phyloP scores from a whole-genome alignment of 2,329 filamentous ascomycete species.

The Xylariaceae sp. region DNA sequence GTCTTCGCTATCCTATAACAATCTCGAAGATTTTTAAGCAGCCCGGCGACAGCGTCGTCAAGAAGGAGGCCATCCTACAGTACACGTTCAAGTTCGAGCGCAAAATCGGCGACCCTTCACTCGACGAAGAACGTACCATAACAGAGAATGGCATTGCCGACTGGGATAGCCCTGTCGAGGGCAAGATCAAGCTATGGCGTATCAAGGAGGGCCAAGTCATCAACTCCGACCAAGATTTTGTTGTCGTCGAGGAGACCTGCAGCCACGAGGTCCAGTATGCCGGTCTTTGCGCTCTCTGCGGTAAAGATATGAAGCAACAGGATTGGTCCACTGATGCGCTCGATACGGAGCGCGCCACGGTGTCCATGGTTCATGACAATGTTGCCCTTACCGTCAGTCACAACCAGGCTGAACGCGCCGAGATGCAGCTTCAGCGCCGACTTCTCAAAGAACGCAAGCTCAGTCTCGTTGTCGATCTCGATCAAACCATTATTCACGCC shows the following conservation, averaged over 20 bases:
- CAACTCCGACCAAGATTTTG: slow-evolving; percentile 50
- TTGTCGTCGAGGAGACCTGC: slow-evolving; percentile 86
- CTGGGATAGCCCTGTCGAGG: slow-evolving; percentile 81
- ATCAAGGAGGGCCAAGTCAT: slow-evolving; percentile 64
- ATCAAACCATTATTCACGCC: slow-evolving; percentile 97
- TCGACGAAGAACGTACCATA: slow-evolving; percentile 57
- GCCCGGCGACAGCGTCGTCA: slow-evolving; percentile 68
- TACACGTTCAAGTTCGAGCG: slow-evolving; percentile 82
- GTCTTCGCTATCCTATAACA: slow-evolving; percentile 87
- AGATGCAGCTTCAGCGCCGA: slow-evolving; percentile 80
- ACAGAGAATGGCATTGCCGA: slow-evolving; percentile 66
- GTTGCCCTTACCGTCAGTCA: slow-evolving; percentile 79
- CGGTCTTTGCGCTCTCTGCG: slow-evolving; percentile 85
- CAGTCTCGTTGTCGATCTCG: slow-evolving; percentile 90
- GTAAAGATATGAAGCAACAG: slow-evolving; percentile 90
- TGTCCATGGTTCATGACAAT: slow-evolving; percentile 94
- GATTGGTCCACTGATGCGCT: slow-evolving; percentile 75
- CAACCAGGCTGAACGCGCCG: slow-evolving; percentile 71
- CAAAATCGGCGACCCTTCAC: slow-evolving; percentile 62
- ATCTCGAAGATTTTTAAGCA: slow-evolving; percentile 78
- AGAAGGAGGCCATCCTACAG: slow-evolving; percentile 72
- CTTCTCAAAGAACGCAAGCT: slow-evolving; percentile 77
- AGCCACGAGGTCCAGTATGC: slow-evolving; percentile 86
- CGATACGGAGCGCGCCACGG: slow-evolving; percentile 80
- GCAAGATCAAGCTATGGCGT: slow-evolving; percentile 70